phyloP scores from a whole-genome alignment of 257 asterid genomes.

The Capsicum rhomboideum region DNA sequence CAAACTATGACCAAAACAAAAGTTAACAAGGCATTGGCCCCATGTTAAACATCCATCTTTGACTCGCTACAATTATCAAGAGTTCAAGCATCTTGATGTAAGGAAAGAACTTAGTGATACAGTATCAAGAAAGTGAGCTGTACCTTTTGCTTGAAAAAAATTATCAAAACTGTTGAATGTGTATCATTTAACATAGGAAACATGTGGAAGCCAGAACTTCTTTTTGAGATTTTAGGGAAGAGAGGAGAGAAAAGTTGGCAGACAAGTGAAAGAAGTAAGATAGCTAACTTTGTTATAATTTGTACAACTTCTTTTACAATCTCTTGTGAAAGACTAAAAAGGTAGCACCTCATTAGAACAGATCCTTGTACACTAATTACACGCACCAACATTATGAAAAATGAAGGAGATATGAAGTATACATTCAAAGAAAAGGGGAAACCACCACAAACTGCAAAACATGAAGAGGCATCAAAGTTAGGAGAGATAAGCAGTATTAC shows the following conservation, averaged over 20 bases:
- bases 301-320: background rate
- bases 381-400: background rate
- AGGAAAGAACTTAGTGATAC: background rate
- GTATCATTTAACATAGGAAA: background rate
- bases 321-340: background rate
- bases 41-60: background rate
- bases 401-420: background rate
- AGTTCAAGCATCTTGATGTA: background rate
- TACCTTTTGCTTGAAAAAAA: background rate
- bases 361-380: background rate
- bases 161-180: background rate
- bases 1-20: background rate
- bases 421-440: background rate
- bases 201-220: background rate
- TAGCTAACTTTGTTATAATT: background rate
- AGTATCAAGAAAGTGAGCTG: background rate
- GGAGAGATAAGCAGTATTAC: slow-evolving; percentile 21
- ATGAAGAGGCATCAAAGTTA: background rate
- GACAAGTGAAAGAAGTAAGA: background rate
- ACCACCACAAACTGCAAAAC: background rate
- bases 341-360: background rate
- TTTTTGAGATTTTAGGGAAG: background rate
- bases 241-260: background rate
- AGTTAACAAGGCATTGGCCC: background rate
- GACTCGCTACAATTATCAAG: background rate